These are phyloP conservation scores for Cyclaneusma minus DNA, from an alignment of 2,329 filamentous ascomycete genomes.

Conservation along the genomic window DNA sequence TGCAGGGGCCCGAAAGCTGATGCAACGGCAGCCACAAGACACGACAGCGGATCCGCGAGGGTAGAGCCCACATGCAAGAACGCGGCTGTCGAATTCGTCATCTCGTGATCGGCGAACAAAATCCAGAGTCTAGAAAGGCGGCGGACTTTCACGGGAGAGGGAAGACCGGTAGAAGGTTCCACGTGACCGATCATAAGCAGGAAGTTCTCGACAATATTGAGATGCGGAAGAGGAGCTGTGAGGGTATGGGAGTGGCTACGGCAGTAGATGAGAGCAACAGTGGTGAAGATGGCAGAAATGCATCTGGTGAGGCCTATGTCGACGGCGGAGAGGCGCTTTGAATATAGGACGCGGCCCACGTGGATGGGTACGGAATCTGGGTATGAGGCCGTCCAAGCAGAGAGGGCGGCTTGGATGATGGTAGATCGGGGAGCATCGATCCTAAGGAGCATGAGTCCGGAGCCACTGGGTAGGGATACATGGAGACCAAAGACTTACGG, in stretches of 20 bases:
- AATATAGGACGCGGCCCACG: slow-evolving; percentile 21
- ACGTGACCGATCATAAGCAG: slow-evolving; percentile 29
- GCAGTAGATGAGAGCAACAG: slow-evolving; percentile 22
- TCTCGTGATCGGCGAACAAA: slow-evolving; percentile 30
- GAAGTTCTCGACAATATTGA: slow-evolving; percentile 25
- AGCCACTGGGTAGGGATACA: no score
- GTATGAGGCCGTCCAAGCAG: slow-evolving; percentile 18
- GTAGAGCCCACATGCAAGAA: slow-evolving; percentile 30
- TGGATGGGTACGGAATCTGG: slow-evolving; percentile 20
- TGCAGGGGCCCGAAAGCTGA: slow-evolving; percentile 29
- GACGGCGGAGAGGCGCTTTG: slow-evolving; percentile 18
- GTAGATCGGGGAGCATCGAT: slow-evolving; percentile 19
- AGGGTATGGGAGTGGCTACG: slow-evolving; percentile 22
- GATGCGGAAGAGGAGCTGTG: slow-evolving; percentile 16
- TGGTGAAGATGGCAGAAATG: slow-evolving; percentile 19
- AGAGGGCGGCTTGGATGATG: slow-evolving; percentile 22
- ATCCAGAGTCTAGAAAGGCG: slow-evolving; percentile 24
- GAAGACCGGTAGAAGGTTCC: slow-evolving; percentile 12
- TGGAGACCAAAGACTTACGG: no score
- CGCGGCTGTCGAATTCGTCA: slow-evolving; percentile 31
- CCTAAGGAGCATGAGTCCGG: slow-evolving; percentile 2
- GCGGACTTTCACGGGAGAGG: slow-evolving; percentile 18
- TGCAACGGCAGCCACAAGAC: slow-evolving; percentile 23
- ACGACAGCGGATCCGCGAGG: slow-evolving; percentile 26
- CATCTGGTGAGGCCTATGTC: slow-evolving; percentile 22